A percentile compares a stretch with the other conserved stretches of the same genome.
Conservation (phyloP, 306 rosid species). For the Medicago ruthenica region DNA sequence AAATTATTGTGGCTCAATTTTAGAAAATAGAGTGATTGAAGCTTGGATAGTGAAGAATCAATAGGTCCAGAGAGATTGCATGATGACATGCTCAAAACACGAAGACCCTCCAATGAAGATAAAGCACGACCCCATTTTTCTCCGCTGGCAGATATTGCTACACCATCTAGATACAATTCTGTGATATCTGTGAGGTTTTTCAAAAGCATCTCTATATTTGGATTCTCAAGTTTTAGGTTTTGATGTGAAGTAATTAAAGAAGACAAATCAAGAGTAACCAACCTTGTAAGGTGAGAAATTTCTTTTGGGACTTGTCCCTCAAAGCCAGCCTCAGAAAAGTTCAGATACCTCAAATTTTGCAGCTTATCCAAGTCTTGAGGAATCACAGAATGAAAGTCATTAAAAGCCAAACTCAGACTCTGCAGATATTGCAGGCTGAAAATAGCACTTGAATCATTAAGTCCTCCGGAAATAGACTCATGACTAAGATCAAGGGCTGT, state of each 20-base stretch:
- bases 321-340: slow-evolving; percentile 40
- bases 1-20: slow-evolving; percentile 26
- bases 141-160: slow-evolving; percentile 41
- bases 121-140: slow-evolving; percentile 52
- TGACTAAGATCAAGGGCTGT: too few species aligned
- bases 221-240: slow-evolving; percentile 29
- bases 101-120: slow-evolving; percentile 27
- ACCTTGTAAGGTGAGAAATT: slow-evolving; percentile 41
- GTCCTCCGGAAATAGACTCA: neutral
- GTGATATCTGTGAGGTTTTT: slow-evolving; percentile 43
- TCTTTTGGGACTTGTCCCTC: slow-evolving; percentile 43
- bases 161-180: slow-evolving; percentile 57
- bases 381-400: neutral
- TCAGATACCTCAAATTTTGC: neutral
- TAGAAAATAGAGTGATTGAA: slow-evolving; percentile 13
- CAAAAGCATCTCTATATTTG: slow-evolving; percentile 25
- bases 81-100: slow-evolving; percentile 46
- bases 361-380: neutral
- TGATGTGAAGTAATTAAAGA: neutral
- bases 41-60: slow-evolving; percentile 41
- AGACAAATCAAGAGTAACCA: slow-evolving; percentile 49
- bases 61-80: slow-evolving; percentile 51
- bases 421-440: neutral
- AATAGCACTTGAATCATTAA: neutral
- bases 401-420: neutral